These are phyloP conservation scores for Neohortaea acidophila DNA, from an alignment of 495 filamentous ascomycete genomes.

Conservation along the genomic window DNA sequence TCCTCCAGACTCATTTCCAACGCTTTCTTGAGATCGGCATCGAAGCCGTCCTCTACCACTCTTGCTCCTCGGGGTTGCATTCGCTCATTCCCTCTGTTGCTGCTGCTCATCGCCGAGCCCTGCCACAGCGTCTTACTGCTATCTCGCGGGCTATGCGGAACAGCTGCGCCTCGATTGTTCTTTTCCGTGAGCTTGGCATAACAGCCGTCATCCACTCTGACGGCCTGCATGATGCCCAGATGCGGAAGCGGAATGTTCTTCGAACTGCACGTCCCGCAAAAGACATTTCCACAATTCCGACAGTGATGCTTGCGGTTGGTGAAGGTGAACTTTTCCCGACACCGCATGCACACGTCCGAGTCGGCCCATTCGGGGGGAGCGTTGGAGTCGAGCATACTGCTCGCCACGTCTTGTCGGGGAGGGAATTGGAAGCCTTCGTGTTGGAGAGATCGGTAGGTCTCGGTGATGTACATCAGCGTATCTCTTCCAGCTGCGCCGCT, in stretches of 20 bases:
- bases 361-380: slow-evolving; percentile 96
- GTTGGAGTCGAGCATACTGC: slow-evolving; percentile 91
- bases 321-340: slow-evolving; percentile 85
- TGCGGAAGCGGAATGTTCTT: slow-evolving; percentile 82
- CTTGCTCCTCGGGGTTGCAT: slow-evolving; percentile 87
- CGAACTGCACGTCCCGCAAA: slow-evolving; percentile 81
- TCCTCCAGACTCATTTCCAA: slow-evolving; percentile 95
- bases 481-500: slow-evolving; percentile 73
- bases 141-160: slow-evolving; percentile 27
- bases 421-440: slow-evolving; percentile 79
- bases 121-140: slow-evolving; percentile 36
- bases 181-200: slow-evolving; percentile 78
- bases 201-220: slow-evolving; percentile 94
- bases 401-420: slow-evolving; percentile 69
- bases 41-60: slow-evolving; percentile 65
- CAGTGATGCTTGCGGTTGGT: slow-evolving; percentile 98
- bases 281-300: slow-evolving; percentile 92
- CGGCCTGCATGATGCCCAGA: slow-evolving; percentile 77
- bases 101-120: slow-evolving; percentile 23
- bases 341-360: slow-evolving; percentile 97
- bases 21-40: slow-evolving; percentile 85
- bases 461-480: slow-evolving; percentile 70
- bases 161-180: slow-evolving; percentile 18
- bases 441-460: slow-evolving; percentile 70
- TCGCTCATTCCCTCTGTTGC: slow-evolving; percentile 4